A percentile compares a stretch with the other conserved stretches of the same genome.
Conservation (phyloP, 1,139 yeast genomes). For the Taiozyma onychis region DNA sequence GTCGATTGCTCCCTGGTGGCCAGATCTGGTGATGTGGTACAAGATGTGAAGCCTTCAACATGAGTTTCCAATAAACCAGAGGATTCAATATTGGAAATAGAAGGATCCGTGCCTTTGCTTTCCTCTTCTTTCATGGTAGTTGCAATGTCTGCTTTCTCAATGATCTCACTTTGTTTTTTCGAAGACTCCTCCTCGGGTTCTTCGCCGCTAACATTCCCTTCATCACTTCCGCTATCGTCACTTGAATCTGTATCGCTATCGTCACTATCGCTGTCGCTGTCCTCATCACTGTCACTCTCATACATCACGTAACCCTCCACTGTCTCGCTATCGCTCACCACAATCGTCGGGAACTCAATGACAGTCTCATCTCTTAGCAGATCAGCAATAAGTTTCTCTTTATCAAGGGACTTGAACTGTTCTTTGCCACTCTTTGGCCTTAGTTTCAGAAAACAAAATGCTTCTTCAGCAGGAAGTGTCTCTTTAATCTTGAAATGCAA, state of each 20-base stretch:
- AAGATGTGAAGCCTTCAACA: neutral
- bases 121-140: neutral
- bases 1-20: neutral
- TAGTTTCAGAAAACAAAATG: conserved; percentile 12
- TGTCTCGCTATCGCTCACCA: conserved; percentile 30
- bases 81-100: neutral
- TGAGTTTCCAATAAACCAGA: neutral
- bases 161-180: neutral
- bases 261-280: conserved; percentile 8
- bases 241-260: conserved; percentile 6
- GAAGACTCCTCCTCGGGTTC: neutral
- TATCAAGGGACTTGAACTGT: conserved; percentile 9
- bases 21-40: neutral
- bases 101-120: neutral
- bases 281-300: conserved; percentile 12
- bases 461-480: neutral
- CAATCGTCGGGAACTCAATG: conserved; percentile 73
- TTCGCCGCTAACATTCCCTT: neutral
- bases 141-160: neutral
- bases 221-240: conserved; percentile 2
- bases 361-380: conserved; percentile 52
- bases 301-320: conserved; percentile 14
- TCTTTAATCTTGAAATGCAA: conserved; percentile 12
- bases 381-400: conserved; percentile 32
- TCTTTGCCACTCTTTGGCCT: conserved; percentile 11